Percentiles rank a stretch among this genome's conserved stretches.
phyloP scores from a whole-genome alignment of 352 stramenopile genomes.

The Globisporangium yorkense region DNA sequence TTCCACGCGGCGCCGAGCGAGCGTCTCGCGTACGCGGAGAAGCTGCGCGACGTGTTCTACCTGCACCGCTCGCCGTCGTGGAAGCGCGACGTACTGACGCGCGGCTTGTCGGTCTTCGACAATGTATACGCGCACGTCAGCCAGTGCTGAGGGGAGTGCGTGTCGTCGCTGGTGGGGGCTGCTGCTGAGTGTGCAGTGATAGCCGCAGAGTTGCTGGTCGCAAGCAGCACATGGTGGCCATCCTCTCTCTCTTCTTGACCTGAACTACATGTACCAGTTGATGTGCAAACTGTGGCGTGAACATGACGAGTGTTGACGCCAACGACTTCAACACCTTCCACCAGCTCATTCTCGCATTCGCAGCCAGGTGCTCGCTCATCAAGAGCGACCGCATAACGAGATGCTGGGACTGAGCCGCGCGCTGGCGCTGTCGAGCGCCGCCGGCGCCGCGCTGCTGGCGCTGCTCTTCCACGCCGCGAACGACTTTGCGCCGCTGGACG shows the following conservation, averaged over 20 bases:
- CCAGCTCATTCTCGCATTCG: neutral
- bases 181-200: neutral
- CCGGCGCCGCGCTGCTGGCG: conserved; percentile 9
- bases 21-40: conserved; percentile 50
- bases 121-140: conserved; percentile 18
- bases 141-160: neutral
- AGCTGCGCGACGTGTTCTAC: conserved; percentile 75
- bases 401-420: neutral
- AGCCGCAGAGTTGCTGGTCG: neutral
- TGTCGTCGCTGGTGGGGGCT: neutral
- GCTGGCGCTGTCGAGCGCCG: conserved; percentile 5
- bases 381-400: neutral
- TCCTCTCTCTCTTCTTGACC: neutral
- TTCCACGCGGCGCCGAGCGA: conserved; percentile 35
- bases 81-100: conserved; percentile 49
- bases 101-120: conserved; percentile 45
- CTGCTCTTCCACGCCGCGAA: conserved; percentile 15
- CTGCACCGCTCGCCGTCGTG: conserved; percentile 57
- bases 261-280: neutral
- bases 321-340: neutral
- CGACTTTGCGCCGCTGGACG: conserved; percentile 19
- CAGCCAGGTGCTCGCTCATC: neutral
- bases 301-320: neutral
- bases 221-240: neutral
- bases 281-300: neutral